Evolutionary conservation across 495 filamentous ascomycete species (phyloP), one percentile per base, ranked within the genome.

Genomic region (Cercophora scortea): DNA sequence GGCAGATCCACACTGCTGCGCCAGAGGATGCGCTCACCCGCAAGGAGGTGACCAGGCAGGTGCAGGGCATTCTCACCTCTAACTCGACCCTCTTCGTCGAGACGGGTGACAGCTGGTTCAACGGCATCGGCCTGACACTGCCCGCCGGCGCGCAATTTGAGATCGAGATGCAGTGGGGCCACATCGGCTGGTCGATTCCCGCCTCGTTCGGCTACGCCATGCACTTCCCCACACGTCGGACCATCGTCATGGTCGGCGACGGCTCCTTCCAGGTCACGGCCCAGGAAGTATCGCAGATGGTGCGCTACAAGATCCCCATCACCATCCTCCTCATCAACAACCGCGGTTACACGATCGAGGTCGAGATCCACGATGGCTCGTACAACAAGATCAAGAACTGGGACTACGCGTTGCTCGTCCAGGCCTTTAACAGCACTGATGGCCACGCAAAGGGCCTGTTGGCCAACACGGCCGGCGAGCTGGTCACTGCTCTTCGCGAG

Each of bases 311-410:
- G n/a, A n/a, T 65, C 15, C 59, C 57, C 33, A 60, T 66, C 32
- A 58, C 55, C 38, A 66, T 64, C 4, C 2, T 62, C n/a, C 36
- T 62, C 5, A 65, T 77, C 41, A 76, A 77, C 57, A 79, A 78
- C 48, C 61, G 67, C 7, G 75, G 75, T 0, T 79, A 79, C 52
- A 77, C 74, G 0, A 79, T 77, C 39, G 75, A 79, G 63, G 69
- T 73, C 9, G 68, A 67, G 19, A 79, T 79, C 46, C 74, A 79
- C 51, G 75, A 74, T 17, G 59, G 59, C 5, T 35, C 46, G 16
- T 62, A 62, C 51, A 62, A 59, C 53, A 55, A 54, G 56, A 62
- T 62, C 40, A 55, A 62, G 52, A 59, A 62, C 36, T 62, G 59
- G 59, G 47, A 62, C 34, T 62, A 62, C 35, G 52, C 59, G 0